These are phyloP conservation scores for Fusarium sp. DNA, from an alignment of 2,329 filamentous ascomycete species.

Conservation along the genomic window DNA sequence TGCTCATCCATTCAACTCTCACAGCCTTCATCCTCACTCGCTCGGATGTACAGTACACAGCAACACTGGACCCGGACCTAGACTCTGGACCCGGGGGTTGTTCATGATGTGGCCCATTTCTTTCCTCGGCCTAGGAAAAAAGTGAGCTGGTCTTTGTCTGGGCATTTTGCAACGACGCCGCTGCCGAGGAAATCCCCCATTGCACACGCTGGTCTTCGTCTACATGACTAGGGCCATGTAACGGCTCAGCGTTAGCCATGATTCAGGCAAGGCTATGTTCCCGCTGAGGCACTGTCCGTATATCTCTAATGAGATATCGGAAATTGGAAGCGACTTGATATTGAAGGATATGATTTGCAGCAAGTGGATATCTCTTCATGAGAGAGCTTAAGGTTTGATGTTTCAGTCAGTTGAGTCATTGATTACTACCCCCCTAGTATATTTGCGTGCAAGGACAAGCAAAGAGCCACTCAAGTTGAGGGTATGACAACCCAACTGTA, in stretches of 20 bases:
- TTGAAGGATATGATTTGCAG: conserved; percentile 9
- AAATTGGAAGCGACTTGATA: conserved; percentile 21
- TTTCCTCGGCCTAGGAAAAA: conserved; percentile 23
- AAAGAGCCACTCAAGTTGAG: conserved; percentile 21
- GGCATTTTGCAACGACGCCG: conserved; percentile 26
- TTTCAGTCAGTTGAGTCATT: conserved; percentile 9
- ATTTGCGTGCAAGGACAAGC: conserved; percentile 24
- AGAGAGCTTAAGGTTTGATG: conserved; percentile 18
- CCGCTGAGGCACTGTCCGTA: background rate
- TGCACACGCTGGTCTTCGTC: conserved; percentile 6
- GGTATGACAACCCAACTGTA: background rate
- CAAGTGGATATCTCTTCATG: conserved; percentile 3
- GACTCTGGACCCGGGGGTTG: conserved; percentile 3
- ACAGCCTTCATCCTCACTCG: conserved; percentile 33
- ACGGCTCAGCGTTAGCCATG: conserved; percentile 16
- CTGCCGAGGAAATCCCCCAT: conserved; percentile 31
- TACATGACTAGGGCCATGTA: conserved; percentile 15
- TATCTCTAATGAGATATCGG: conserved; percentile 3
- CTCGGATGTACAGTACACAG: conserved; percentile 16
- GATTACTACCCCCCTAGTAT: background rate
- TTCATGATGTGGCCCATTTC: conserved; percentile 31
- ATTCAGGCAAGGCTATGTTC: conserved; percentile 11
- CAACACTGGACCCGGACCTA: conserved; percentile 8
- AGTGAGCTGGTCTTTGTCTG: conserved; percentile 24
- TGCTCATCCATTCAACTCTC: conserved; percentile 31